These are phyloP conservation scores for Fusarium begoniae DNA, from an alignment of 2,329 filamentous ascomycete species.

Conservation along the genomic window DNA sequence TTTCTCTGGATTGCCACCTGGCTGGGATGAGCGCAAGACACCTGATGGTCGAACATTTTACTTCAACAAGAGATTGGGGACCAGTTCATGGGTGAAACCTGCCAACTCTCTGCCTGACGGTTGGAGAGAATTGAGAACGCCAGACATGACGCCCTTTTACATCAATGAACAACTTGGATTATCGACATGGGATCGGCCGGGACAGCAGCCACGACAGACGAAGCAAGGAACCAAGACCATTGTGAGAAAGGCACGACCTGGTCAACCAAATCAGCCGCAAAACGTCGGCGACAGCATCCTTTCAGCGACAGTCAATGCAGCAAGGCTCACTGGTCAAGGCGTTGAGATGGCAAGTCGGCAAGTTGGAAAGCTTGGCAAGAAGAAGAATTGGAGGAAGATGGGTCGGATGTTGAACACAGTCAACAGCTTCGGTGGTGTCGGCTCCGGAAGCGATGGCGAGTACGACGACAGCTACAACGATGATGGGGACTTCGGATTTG, in stretches of 20 bases:
- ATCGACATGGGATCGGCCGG: slow-evolving; percentile 43
- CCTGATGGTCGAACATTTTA: slow-evolving; percentile 37
- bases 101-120: slow-evolving; percentile 34
- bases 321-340: slow-evolving; percentile 29
- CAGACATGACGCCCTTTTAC: slow-evolving; percentile 41
- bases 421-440: not conserved
- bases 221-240: slow-evolving; percentile 4
- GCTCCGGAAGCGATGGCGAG: slow-evolving; percentile 14
- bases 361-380: slow-evolving; percentile 42
- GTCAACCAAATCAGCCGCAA: not conserved
- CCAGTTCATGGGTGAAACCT: slow-evolving; percentile 39
- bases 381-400: slow-evolving; percentile 39
- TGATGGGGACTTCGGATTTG: not conserved
- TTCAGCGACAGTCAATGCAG: slow-evolving; percentile 33
- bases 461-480: slow-evolving; percentile 7
- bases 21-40: slow-evolving; percentile 40
- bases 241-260: slow-evolving; percentile 2
- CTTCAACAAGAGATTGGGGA: slow-evolving; percentile 36
- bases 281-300: slow-evolving; percentile 18
- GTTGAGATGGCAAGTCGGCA: slow-evolving; percentile 32
- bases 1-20: slow-evolving; percentile 27
- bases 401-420: slow-evolving; percentile 22
- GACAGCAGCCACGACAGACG: slow-evolving; percentile 34
- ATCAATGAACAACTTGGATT: slow-evolving; percentile 40
- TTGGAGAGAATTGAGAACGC: slow-evolving; percentile 41